Percentiles rank a stretch among this genome's conserved stretches.
These are phyloP conservation scores for Mycena rosella DNA, from an alignment of 768 basidiomycete species.

Conservation along the genomic window DNA sequence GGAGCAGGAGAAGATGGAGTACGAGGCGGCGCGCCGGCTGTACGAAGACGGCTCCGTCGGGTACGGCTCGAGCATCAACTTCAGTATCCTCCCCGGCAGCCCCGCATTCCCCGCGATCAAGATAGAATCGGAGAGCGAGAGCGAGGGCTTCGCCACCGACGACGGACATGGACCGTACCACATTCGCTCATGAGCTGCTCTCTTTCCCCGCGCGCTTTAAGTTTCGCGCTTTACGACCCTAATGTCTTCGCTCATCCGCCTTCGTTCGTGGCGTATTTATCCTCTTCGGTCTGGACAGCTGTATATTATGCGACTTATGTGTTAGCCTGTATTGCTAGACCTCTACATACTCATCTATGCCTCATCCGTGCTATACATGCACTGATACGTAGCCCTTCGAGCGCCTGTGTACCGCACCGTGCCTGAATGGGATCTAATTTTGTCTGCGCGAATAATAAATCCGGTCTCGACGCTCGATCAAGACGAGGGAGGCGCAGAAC, in stretches of 20 bases:
- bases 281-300: constrained; percentile 43
- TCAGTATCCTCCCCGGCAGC: constrained; percentile 82
- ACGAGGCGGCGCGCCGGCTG: constrained; percentile 85
- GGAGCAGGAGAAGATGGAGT: constrained; percentile 95
- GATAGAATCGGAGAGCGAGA: constrained; percentile 77
- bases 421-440: constrained; percentile 21
- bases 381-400: too few species aligned
- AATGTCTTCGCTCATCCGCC: constrained; percentile 35
- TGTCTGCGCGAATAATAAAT: background rate
- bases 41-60: constrained; percentile 88
- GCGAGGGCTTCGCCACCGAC: constrained; percentile 71
- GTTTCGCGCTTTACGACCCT: constrained; percentile 25
- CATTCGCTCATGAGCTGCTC: constrained; percentile 42
- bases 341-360: constrained; percentile 15
- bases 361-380: constrained; percentile 2
- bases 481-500: constrained; percentile 60
- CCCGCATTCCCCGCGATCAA: constrained; percentile 73
- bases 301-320: constrained; percentile 31
- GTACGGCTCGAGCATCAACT: constrained; percentile 82
- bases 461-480: too few species aligned
- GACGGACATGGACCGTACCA: constrained; percentile 52
- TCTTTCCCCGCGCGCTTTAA: constrained; percentile 2
- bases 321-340: constrained; percentile 27
- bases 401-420: too few species aligned
- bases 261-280: constrained; percentile 45